phyloP scores from a whole-genome alignment of 192 early-diverging fungal genomes.

The Entrophospora sp. region DNA sequence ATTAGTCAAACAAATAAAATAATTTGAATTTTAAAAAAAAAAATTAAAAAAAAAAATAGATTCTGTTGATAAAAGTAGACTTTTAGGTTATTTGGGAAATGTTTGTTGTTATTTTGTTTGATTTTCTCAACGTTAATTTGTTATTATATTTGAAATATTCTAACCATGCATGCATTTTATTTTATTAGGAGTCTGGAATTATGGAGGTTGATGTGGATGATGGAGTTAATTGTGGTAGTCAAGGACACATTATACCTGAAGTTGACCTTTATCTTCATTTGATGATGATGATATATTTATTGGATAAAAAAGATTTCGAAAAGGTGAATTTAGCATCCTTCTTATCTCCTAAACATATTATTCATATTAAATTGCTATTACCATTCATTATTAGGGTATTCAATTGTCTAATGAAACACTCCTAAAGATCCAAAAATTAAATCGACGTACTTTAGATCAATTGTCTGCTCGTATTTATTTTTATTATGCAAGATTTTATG shows the following conservation, averaged over 20 bases:
- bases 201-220: slow-evolving; percentile 41
- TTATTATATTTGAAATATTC: too few relatives aligned
- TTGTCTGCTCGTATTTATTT: slow-evolving; percentile 80
- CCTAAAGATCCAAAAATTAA: slow-evolving; percentile 51
- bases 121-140: too few relatives aligned
- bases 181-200: slow-evolving; percentile 29
- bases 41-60: too few relatives aligned
- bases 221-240: slow-evolving; percentile 23
- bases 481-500: too few relatives aligned
- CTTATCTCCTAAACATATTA: too few relatives aligned
- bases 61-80: slow-evolving; percentile 23
- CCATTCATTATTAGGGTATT: slow-evolving; percentile 58
- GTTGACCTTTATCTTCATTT: slow-evolving; percentile 79
- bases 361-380: too few relatives aligned
- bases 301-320: slow-evolving; percentile 66
- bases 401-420: slow-evolving; percentile 58
- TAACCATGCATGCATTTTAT: too few relatives aligned
- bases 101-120: too few relatives aligned
- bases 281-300: slow-evolving; percentile 71
- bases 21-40: too few relatives aligned
- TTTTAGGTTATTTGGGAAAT: slow-evolving; percentile 27
- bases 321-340: too few relatives aligned
- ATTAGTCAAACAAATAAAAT: too few relatives aligned
- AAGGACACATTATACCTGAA: slow-evolving; percentile 50
- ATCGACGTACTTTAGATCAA: slow-evolving; percentile 85